Base-by-base conservation (phyloP, 2,329 filamentous ascomycete species). In the Aspergillus caelatus region DNA sequence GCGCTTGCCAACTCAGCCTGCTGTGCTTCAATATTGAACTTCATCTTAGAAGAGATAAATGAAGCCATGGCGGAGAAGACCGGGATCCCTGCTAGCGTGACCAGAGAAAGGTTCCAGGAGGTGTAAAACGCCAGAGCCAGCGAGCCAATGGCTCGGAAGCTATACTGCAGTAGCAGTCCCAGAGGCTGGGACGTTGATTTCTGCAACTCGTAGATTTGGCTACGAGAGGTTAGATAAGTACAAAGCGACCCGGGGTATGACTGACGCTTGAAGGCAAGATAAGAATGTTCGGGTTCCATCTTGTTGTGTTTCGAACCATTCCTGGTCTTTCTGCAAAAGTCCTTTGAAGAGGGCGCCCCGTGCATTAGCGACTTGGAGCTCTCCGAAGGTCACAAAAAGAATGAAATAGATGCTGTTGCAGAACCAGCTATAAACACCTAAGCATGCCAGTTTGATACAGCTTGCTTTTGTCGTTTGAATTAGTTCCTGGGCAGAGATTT, bases 71-170 rank as follows among this genome's bases (percentile, higher is more conserved):
- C 62, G 2, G 86, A 81, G 6, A 91, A 88, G 1, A 94, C 65
- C 0, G 94, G 92, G 0, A 93, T 82, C 0, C 88, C 90, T 0
- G 90, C 86, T 3, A 96, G 81, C 12, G 94, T 89, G 3, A 96
- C 88, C 0, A 97, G 81, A 0, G 94, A 93, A 19, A 98, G 83
- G 65, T 89, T 89, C 92, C 92, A 97, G 0, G 92, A 95, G 70
- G 87, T 90, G 74, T 87, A 90, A 34, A 97, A 84, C 0, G 93
- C 92, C 1, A 97, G 81, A 0, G 80, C 81, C 1, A 97, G 78
- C 10, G 91, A 90, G 5, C 87, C 86, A 5, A 89, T 36, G 0
- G 88, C 84, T 3, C 89, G 87, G n/a, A 91, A 81, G 0, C 86
- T 68, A 65, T 91, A 88, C 63, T 88, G 85, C 9, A 91, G 71